Evolutionary conservation across 768 basidiomycete genomes (phyloP), one percentile per base, ranked within the genome.

Genomic region (Clitopilus passeckerianus): DNA sequence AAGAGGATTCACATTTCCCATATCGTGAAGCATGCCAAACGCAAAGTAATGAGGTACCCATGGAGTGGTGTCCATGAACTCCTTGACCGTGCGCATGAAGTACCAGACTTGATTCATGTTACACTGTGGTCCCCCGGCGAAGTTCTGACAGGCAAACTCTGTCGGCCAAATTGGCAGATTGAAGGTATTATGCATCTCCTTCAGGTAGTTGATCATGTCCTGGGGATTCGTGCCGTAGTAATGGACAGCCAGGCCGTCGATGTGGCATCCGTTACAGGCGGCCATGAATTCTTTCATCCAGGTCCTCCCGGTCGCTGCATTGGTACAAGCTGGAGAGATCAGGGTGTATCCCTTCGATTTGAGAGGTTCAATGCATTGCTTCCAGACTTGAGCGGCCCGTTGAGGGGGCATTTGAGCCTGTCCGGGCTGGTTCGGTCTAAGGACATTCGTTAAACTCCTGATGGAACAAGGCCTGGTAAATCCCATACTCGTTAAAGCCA

Each of bases 401-500:
- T 61, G 5, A 5, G 90, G 80, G 34, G 59, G 54, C 70, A 93
- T 76, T 75, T 88, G 80, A 58, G 86, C 77, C 71, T 95, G 89
- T 1, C 73, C 73, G 0, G 57, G 2, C 60, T 87, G 76, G 61
- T 95, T 86, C 23, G 91, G 91, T 69, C 93, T 95, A 63, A 33
- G 41, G 59, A 53, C 22, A 22, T 54, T 15, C 60, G 35, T 61
- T n/a, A 54, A 50, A 44, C 18, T 18, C 4, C 16, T 41, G 5
- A 41, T 20, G 6, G 12, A 50, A 50, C 22, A n/a, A 50, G n/a
- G 3, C 12, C 24, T 6, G 23, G 41, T 44, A 50, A 30, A 30
- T 6, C 37, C 69, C 85, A 9, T 59, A 93, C 93, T 94, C 94
- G 66, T 96, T 97, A 68, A 80, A 72, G 57, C 85, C 88, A 18